Evolutionary conservation across 2,329 filamentous ascomycete species (phyloP).

Genomic region (Metarhizium brunneum): DNA sequence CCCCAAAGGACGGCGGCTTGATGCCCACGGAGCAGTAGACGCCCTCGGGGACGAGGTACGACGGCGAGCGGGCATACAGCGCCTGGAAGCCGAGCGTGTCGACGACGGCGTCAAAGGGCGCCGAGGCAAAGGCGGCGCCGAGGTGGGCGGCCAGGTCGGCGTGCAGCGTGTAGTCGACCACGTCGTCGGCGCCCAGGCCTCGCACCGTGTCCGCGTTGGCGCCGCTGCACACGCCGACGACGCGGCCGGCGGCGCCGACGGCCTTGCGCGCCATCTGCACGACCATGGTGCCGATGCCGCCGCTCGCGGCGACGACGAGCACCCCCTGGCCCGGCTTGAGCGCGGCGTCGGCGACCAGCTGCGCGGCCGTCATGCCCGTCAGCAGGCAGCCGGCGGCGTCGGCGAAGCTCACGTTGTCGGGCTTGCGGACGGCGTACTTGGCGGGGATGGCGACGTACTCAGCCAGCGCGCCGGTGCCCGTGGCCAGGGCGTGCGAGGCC

Average conservation of each 20-base stretch:
- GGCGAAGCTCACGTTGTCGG: constrained; percentile 18
- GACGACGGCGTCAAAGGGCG: constrained; percentile 34
- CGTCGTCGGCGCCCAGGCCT: constrained; percentile 37
- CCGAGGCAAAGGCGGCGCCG: constrained; percentile 17
- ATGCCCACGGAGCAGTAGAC: constrained; percentile 33
- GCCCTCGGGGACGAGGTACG: constrained; percentile 27
- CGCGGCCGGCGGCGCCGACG: constrained; percentile 29
- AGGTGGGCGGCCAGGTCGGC: constrained; percentile 26
- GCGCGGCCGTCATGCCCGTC: constrained; percentile 28
- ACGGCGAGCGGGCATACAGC: constrained; percentile 29
- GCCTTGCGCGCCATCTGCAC: constrained; percentile 33
- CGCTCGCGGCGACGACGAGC: constrained; percentile 41
- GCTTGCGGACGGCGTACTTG: constrained; percentile 22
- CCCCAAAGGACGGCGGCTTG: constrained; percentile 23
- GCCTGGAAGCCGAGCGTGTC: constrained; percentile 40
- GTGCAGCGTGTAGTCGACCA: constrained; percentile 32
- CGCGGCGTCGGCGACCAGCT: constrained; percentile 27
- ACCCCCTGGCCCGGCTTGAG: constrained; percentile 29
- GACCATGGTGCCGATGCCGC: constrained; percentile 37
- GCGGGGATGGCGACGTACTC: constrained; percentile 28
- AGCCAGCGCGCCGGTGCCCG: constrained; percentile 29
- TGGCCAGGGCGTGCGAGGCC: constrained; percentile 20
- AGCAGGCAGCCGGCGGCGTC: constrained; percentile 29
- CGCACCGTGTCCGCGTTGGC: constrained; percentile 35
- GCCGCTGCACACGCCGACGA: constrained; percentile 39